Base-by-base conservation (phyloP, 2,329 filamentous ascomycete genomes). In the Calonectria henricotiae region DNA sequence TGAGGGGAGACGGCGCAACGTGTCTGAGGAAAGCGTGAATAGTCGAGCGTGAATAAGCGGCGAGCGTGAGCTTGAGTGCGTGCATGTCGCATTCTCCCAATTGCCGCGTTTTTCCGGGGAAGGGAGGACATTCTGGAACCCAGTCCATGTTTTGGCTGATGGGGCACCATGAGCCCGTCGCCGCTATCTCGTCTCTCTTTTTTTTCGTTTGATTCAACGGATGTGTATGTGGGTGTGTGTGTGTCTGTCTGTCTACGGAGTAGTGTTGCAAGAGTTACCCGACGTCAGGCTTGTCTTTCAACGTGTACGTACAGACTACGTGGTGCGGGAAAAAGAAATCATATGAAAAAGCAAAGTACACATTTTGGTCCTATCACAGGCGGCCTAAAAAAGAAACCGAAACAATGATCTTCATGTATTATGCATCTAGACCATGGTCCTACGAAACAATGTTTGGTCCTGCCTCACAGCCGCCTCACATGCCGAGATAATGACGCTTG, bases 11-110 rank as follows among this genome's bases (percentile, higher is more conserved):
- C 46, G 46, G 46, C 23, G 25, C 46, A 49, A 49, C 46, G 46
- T 30, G 46, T 49, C 46, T 49, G 46, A 51, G 49, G 44, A 15
- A 35, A 54, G 9, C 49, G 49, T 54, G 49, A 54, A 54, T 54
- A n/a, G 12, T 23, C 32, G 43, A 62, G 55, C 55, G 55, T 60
- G 37, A 55, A 17, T 62, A 39, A 47, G 60, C 60, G 49, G 60
- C 41, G 39, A 60, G 39, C 60, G 66, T 35, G 47, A 68, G 60
- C 43, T 68, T 68, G 66, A 68, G 61, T 68, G 61, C 61, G 30
- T 68, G 65, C 65, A 63, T 68, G 47, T 62, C 58, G 37, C 65
- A 67, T 62, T 25, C 8, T 35, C 27, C 30, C 32, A 35, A 23
- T n/a, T 37, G 15, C 46, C 43, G 30, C 30, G 20, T 67, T 13